Percentiles rank a stretch among this genome's conserved stretches.
phyloP scores from a whole-genome alignment of 1,139 yeast species.

The Blastobotrys arbuscula region DNA sequence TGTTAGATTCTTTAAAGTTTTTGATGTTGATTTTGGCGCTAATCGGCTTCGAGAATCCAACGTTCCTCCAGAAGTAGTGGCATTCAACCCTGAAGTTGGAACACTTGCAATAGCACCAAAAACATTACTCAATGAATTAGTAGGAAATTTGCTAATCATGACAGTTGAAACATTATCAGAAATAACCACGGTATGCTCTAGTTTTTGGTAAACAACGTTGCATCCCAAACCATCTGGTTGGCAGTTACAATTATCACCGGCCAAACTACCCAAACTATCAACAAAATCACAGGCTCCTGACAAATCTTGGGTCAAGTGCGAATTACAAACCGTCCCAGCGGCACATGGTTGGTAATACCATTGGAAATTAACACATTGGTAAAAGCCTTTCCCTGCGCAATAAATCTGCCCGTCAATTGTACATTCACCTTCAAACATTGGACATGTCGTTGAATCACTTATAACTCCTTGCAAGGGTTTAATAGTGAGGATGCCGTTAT shows the following conservation, averaged over 20 bases:
- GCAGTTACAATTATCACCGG: conserved; percentile 1
- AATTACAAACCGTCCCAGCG: conserved; percentile 6
- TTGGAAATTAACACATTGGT: background rate
- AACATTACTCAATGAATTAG: too few species aligned
- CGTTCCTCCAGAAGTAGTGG: too few species aligned
- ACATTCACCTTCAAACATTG: background rate
- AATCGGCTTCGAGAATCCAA: too few species aligned
- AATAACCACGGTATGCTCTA: background rate
- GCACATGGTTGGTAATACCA: conserved; percentile 5
- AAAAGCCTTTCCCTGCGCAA: conserved; percentile 3
- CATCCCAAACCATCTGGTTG: conserved; percentile 1
- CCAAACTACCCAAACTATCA: background rate
- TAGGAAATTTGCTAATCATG: too few species aligned
- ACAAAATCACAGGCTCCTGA: background rate
- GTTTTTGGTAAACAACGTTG: background rate
- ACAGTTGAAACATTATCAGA: too few species aligned
- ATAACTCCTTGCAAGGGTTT: background rate
- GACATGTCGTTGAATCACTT: background rate
- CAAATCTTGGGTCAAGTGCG: background rate
- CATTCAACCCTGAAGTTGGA: too few species aligned
- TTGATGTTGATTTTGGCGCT: too few species aligned
- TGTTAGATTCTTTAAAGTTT: too few species aligned
- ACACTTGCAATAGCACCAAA: too few species aligned
- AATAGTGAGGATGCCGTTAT: background rate
- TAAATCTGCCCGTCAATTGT: background rate